phyloP scores from a whole-genome alignment of 2,329 filamentous ascomycete species.

The Fusarium sp. region DNA sequence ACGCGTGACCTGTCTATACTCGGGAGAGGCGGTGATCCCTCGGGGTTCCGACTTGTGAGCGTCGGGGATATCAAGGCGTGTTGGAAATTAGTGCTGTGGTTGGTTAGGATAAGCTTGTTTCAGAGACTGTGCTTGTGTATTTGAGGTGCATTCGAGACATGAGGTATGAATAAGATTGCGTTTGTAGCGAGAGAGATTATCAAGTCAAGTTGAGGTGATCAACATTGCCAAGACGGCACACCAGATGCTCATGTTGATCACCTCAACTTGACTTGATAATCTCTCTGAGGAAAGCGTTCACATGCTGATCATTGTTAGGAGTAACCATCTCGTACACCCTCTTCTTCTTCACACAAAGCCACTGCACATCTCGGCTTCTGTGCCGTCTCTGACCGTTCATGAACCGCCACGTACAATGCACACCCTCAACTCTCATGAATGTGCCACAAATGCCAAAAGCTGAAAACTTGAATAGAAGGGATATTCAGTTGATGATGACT shows the following conservation, averaged over 20 bases:
- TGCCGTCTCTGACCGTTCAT: constrained; percentile 34
- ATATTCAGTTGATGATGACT: neutral
- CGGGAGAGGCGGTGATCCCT: constrained; percentile 15
- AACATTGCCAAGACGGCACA: constrained; percentile 21
- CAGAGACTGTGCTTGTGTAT: constrained; percentile 9
- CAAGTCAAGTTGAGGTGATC: too few species aligned
- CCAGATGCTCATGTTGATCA: constrained; percentile 14
- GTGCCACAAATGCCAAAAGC: constrained; percentile 11
- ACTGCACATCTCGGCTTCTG: constrained; percentile 23
- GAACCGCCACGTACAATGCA: constrained; percentile 26
- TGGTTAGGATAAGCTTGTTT: constrained; percentile 21
- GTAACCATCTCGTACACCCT: constrained; percentile 28
- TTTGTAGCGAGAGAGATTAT: constrained; percentile 4
- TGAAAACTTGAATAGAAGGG: neutral
- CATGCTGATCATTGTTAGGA: neutral
- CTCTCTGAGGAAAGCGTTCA: neutral
- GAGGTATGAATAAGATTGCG: neutral
- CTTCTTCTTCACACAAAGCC: constrained; percentile 11
- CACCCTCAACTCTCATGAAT: constrained; percentile 15
- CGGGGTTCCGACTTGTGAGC: constrained; percentile 26
- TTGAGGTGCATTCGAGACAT: neutral
- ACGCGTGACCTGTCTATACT: constrained; percentile 5
- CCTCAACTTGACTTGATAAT: neutral
- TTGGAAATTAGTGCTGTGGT: neutral
- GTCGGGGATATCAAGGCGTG: constrained; percentile 30